Evolutionary conservation across 2,329 filamentous ascomycete species (phyloP).

Genomic region (Epicoccum nigrum): DNA sequence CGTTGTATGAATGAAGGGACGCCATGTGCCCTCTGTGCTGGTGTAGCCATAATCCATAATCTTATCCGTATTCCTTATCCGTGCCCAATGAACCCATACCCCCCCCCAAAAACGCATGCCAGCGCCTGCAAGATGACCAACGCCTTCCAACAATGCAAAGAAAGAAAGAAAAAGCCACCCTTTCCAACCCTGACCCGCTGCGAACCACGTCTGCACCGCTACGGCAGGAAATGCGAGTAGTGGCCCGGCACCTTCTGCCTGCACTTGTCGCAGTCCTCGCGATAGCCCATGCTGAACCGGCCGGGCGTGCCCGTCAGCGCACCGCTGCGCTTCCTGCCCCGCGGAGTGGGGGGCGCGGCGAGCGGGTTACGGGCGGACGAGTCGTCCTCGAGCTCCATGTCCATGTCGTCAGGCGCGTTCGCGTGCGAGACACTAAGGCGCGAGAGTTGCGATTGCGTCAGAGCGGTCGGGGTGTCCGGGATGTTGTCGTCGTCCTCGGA

Average conservation of each 20-base stretch:
- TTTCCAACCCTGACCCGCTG: no score
- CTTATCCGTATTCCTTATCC: no score
- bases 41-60: no score
- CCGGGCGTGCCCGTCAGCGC: constrained; percentile 43
- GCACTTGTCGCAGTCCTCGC: constrained; percentile 59
- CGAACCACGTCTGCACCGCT: neutral
- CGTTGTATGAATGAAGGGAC: no score
- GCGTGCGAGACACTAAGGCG: constrained; percentile 45
- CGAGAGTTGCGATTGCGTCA: constrained; percentile 47
- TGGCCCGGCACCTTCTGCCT: constrained; percentile 55
- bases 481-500: constrained; percentile 48
- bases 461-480: constrained; percentile 44
- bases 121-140: neutral
- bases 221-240: constrained; percentile 55
- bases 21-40: no score
- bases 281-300: constrained; percentile 56
- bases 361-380: no score
- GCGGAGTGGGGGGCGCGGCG: constrained; percentile 29
- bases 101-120: no score
- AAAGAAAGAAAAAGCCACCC: no score
- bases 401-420: constrained; percentile 39
- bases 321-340: constrained; percentile 48
- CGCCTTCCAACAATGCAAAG: neutral
- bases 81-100: no score
- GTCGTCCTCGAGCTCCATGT: no score